Percentiles rank a stretch among this genome's conserved stretches.
These are phyloP conservation scores for Plectosphaerella cucumerina DNA, from an alignment of 2,329 filamentous ascomycete genomes.

Conservation along the genomic window DNA sequence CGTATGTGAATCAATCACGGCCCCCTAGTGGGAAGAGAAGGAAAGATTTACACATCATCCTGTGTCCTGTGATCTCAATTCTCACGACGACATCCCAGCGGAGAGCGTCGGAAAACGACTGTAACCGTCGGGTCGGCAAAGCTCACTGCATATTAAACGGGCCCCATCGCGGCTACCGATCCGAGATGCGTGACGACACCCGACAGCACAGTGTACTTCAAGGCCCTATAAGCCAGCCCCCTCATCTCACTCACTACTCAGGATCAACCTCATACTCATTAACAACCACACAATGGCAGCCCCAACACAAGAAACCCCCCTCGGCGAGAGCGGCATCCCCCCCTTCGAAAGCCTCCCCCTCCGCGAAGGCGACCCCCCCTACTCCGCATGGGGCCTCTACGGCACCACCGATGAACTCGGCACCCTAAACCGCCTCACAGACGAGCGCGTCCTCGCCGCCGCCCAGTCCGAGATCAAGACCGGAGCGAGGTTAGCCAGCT, in stretches of 20 bases:
- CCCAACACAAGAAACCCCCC: neutral
- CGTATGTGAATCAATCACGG: no score
- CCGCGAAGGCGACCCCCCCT: constrained; percentile 38
- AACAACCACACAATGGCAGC: neutral
- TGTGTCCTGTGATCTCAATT: no score
- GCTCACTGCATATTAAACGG: no score
- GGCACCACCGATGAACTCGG: constrained; percentile 55
- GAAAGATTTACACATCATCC: no score
- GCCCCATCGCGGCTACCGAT: no score
- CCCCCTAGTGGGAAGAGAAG: no score
- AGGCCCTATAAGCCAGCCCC: neutral
- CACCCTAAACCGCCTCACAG: constrained; percentile 56
- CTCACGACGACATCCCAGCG: neutral
- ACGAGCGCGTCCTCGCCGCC: constrained; percentile 45
- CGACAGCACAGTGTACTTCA: neutral
- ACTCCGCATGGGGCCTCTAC: constrained; percentile 45
- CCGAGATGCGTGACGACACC: no score
- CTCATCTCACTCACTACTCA: neutral
- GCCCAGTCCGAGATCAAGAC: constrained; percentile 49
- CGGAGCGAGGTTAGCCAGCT: constrained; percentile 36
- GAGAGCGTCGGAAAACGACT: no score
- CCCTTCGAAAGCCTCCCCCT: constrained; percentile 43
- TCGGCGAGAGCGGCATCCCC: constrained; percentile 39
- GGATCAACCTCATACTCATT: no score
- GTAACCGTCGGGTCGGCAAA: no score